These are phyloP conservation scores for Alternaria gansuensis DNA, from an alignment of 2,329 filamentous ascomycete species.

Conservation along the genomic window DNA sequence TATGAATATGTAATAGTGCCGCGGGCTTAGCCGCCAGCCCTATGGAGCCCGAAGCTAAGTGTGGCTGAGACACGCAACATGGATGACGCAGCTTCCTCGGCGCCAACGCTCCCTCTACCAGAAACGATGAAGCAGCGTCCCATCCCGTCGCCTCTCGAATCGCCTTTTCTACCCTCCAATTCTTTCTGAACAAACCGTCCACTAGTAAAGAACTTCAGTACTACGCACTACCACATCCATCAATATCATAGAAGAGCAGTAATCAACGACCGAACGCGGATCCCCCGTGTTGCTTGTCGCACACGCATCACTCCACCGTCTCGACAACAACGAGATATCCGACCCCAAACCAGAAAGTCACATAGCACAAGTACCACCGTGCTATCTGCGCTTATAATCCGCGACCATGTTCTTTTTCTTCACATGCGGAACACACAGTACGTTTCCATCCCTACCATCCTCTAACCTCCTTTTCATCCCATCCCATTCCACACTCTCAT, in stretches of 20 bases:
- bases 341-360: background rate
- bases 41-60: conserved; percentile 11
- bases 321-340: background rate
- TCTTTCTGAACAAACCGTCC: background rate
- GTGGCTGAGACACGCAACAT: conserved; percentile 16
- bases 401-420: conserved; percentile 59
- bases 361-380: background rate
- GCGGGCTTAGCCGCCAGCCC: conserved; percentile 9
- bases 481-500: background rate
- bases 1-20: background rate
- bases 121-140: background rate
- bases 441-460: conserved; percentile 17
- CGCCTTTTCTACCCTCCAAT: background rate
- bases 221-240: background rate
- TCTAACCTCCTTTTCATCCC: background rate
- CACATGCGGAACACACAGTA: conserved; percentile 61
- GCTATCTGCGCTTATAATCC: conserved; percentile 5
- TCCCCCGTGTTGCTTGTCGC: background rate
- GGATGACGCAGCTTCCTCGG: conserved; percentile 23
- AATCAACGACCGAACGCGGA: background rate
- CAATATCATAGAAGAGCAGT: background rate
- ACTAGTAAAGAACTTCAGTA: background rate
- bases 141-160: background rate
- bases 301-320: background rate
- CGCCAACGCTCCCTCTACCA: conserved; percentile 13